Evolutionary conservation across 2,329 filamentous ascomycete species (phyloP).

Genomic region (Arthrobotrys sphaeroides): DNA sequence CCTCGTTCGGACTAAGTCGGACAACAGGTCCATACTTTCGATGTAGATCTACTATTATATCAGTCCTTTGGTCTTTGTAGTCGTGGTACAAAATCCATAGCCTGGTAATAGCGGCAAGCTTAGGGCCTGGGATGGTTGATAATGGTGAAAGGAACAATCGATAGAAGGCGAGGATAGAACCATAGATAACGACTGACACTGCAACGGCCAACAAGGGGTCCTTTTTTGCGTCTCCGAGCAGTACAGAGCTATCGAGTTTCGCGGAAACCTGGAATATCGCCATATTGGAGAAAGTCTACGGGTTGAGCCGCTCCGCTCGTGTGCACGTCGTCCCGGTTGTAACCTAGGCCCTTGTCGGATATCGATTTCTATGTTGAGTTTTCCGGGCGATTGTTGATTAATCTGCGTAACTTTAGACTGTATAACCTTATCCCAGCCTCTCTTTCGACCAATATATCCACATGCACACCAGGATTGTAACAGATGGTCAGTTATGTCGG

Average conservation of each 20-base stretch:
- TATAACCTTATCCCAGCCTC: no score
- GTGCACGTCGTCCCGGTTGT: no score
- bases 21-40: slow-evolving; percentile 68
- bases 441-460: no score
- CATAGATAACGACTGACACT: not conserved
- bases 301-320: no score
- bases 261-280: not conserved
- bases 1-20: slow-evolving; percentile 69
- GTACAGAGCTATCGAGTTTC: not conserved
- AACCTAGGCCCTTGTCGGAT: not conserved
- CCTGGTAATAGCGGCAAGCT: slow-evolving; percentile 26
- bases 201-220: not conserved
- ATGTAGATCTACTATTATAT: slow-evolving; percentile 60
- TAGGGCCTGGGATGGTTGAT: slow-evolving; percentile 32
- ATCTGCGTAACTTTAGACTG: no score
- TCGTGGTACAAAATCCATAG: slow-evolving; percentile 49
- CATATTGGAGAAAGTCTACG: no score
- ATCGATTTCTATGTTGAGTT: no score
- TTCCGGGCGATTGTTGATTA: no score
- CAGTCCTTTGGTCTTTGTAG: slow-evolving; percentile 37
- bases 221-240: no score
- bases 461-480: no score
- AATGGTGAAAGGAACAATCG: slow-evolving; percentile 45
- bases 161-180: slow-evolving; percentile 18
- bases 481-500: no score